A percentile compares a stretch with the other conserved stretches of the same genome.
Conservation (phyloP, 768 basidiomycete genomes). For the Lanmaoa rubissima region DNA sequence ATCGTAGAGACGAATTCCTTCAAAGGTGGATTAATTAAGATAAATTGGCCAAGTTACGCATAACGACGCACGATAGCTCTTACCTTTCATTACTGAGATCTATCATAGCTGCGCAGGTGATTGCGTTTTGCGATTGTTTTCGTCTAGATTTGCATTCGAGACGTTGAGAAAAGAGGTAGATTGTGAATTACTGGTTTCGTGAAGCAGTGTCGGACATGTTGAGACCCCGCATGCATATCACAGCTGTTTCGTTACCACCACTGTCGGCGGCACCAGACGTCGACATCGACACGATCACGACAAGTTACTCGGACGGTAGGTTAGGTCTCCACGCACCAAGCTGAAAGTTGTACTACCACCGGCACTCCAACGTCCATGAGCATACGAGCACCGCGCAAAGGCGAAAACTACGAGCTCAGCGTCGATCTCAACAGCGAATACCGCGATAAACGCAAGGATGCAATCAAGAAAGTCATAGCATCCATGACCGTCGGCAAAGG, state of each 20-base stretch:
- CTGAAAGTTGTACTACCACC: not conserved
- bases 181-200: too few species aligned
- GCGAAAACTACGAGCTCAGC: slow-evolving; percentile 96
- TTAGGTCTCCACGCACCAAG: not conserved
- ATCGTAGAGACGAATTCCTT: too few species aligned
- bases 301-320: not conserved
- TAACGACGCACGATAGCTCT: too few species aligned
- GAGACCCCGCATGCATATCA: not conserved
- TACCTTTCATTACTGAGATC: too few species aligned
- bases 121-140: not conserved
- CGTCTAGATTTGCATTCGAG: not conserved
- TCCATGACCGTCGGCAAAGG: slow-evolving; percentile 99
- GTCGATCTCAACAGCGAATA: slow-evolving; percentile 98
- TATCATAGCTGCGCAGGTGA: not conserved
- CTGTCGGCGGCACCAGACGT: not conserved
- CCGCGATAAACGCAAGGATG: slow-evolving; percentile 94
- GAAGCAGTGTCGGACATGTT: not conserved
- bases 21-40: too few species aligned
- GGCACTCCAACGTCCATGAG: slow-evolving; percentile 31
- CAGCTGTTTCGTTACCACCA: not conserved
- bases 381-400: slow-evolving; percentile 64
- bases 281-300: not conserved
- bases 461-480: slow-evolving; percentile 95
- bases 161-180: not conserved
- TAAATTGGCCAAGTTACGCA: too few species aligned